Evolutionary conservation across 2,329 filamentous ascomycete genomes (phyloP).

Genomic region (Macroventuria anomochaeta): DNA sequence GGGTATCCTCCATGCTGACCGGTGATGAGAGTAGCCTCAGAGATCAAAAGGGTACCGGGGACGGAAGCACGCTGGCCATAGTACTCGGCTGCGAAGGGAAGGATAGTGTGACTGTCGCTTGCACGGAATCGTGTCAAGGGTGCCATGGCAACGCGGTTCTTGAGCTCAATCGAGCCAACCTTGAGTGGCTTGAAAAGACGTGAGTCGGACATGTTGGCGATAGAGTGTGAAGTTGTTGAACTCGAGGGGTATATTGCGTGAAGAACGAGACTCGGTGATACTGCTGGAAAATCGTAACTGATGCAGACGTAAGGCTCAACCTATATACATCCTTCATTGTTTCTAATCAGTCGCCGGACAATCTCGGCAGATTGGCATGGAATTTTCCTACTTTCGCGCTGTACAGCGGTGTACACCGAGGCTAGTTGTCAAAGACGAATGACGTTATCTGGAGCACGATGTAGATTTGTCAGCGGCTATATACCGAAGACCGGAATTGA

Average conservation of each 20-base stretch:
- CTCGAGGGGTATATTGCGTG: not conserved
- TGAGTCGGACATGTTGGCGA: constrained; percentile 33
- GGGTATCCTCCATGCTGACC: constrained; percentile 55
- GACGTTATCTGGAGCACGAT: constrained; percentile 1
- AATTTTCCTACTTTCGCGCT: constrained; percentile 25
- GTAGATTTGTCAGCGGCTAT: constrained; percentile 12
- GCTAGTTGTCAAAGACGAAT: constrained; percentile 5
- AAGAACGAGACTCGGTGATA: not conserved
- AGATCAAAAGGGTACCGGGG: constrained; percentile 64
- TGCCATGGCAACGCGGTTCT: constrained; percentile 46
- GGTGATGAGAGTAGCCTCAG: constrained; percentile 63
- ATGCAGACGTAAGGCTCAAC: not conserved
- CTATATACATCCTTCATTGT: constrained; percentile 20
- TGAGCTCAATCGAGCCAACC: constrained; percentile 43
- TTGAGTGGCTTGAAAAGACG: constrained; percentile 47
- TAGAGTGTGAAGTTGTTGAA: not conserved
- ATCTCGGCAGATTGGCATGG: constrained; percentile 22
- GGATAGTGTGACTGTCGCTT: constrained; percentile 56
- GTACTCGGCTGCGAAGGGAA: constrained; percentile 55
- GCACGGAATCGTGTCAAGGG: constrained; percentile 52
- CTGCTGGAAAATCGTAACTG: not conserved
- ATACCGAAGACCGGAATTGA: no score
- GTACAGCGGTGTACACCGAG: constrained; percentile 8
- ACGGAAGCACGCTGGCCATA: constrained; percentile 61
- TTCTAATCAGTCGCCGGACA: constrained; percentile 19